Evolutionary conservation across 2,329 filamentous ascomycete species (phyloP).

Genomic region (Chaetomiaceae sp.): DNA sequence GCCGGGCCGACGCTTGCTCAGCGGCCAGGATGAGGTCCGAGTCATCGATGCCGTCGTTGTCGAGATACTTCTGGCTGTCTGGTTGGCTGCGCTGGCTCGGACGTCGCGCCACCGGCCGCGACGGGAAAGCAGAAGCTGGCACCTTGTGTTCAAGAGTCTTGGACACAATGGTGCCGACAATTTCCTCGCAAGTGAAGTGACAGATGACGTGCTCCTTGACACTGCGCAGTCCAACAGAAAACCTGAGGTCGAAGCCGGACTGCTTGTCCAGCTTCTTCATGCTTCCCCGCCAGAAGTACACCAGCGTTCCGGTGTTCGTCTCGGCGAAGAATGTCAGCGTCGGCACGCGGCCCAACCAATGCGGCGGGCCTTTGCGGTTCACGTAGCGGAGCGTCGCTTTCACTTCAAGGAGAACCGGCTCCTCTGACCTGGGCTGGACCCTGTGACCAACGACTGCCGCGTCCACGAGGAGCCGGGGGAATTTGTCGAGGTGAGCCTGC

Average conservation of each 20-base stretch:
- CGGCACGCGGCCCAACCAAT: slow-evolving; percentile 61
- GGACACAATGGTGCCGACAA: slow-evolving; percentile 57
- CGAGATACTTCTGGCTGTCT: slow-evolving; percentile 14
- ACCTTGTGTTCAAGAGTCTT: slow-evolving; percentile 24
- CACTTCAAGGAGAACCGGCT: slow-evolving; percentile 55
- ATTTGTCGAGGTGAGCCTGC: slow-evolving; percentile 59
- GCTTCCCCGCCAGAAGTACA: slow-evolving; percentile 64
- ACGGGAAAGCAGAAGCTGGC: slow-evolving; percentile 19
- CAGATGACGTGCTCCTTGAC: slow-evolving; percentile 58
- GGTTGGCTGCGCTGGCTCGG: background rate
- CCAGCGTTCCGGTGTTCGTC: slow-evolving; percentile 61
- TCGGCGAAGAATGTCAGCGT: slow-evolving; percentile 72
- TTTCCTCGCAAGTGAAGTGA: slow-evolving; percentile 77
- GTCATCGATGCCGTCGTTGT: slow-evolving; percentile 38
- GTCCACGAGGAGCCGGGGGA: slow-evolving; percentile 55
- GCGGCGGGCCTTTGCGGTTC: slow-evolving; percentile 58
- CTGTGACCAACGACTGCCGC: slow-evolving; percentile 32
- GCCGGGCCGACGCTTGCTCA: slow-evolving; percentile 18
- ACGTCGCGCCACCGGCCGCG: background rate
- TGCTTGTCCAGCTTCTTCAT: slow-evolving; percentile 60
- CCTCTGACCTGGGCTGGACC: slow-evolving; percentile 33
- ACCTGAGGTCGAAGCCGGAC: slow-evolving; percentile 53
- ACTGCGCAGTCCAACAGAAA: slow-evolving; percentile 52
- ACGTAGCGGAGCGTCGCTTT: slow-evolving; percentile 65
- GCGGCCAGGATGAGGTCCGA: slow-evolving; percentile 38